A percentile compares a stretch with the other conserved stretches of the same genome.
Evolutionary conservation across 164 flowering plant genomes (phyloP).

Genomic region (Liquidambar formosana): DNA sequence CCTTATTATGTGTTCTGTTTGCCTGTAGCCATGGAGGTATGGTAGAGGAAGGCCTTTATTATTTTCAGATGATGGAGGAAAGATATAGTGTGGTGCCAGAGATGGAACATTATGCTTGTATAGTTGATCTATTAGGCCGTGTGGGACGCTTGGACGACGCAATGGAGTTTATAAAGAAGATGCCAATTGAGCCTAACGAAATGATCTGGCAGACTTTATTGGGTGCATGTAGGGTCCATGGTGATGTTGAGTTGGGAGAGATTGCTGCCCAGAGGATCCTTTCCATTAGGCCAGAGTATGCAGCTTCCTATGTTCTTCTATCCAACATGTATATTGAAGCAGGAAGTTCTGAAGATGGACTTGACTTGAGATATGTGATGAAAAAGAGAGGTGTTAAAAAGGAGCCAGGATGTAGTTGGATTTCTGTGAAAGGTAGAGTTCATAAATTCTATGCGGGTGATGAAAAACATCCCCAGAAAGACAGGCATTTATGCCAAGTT

Average conservation of each 20-base stretch:
- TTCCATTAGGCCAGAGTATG: constrained; percentile 38
- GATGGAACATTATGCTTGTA: constrained; percentile 69
- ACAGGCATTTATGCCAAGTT: constrained; percentile 40
- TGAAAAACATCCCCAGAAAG: constrained; percentile 43
- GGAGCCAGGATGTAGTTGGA: constrained; percentile 69
- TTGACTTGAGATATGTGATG: constrained; percentile 45
- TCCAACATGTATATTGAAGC: constrained; percentile 47
- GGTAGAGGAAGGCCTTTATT: constrained; percentile 54
- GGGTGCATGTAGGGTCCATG: constrained; percentile 59
- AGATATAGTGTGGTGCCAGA: constrained; percentile 44
- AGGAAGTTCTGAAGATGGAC: constrained; percentile 41
- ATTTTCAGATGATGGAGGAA: constrained; percentile 47
- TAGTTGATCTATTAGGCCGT: constrained; percentile 69
- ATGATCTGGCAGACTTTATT: constrained; percentile 62
- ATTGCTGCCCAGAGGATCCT: constrained; percentile 56
- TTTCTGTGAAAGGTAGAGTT: constrained; percentile 46
- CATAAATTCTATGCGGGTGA: constrained; percentile 60
- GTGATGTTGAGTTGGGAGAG: constrained; percentile 54
- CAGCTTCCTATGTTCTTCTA: constrained; percentile 59
- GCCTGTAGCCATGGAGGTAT: constrained; percentile 75
- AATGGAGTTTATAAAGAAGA: constrained; percentile 42
- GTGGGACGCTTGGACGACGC: constrained; percentile 58
- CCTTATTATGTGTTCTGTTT: constrained; percentile 55
- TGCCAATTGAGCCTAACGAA: constrained; percentile 61
- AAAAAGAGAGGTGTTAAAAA: constrained; percentile 54